A percentile compares a stretch with the other conserved stretches of the same genome.
Evolutionary conservation across 805 yeast species (phyloP).

Genomic region (Alloascoidea africana): DNA sequence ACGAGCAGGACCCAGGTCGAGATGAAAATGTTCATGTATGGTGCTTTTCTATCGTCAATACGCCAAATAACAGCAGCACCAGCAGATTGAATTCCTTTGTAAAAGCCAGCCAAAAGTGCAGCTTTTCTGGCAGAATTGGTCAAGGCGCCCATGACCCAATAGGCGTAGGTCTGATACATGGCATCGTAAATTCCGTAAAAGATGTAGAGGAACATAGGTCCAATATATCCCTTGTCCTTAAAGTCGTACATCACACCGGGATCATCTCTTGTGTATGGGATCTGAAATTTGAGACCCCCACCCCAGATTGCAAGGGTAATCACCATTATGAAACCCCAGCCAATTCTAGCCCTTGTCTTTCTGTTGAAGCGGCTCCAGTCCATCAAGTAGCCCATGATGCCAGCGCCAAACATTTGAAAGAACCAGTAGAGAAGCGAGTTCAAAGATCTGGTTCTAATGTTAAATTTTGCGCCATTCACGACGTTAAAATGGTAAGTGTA

Average conservation of each 20-base stretch:
- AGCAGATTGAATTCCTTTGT: slow-evolving; percentile 50
- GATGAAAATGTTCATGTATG: slow-evolving; percentile 28
- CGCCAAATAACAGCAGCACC: slow-evolving; percentile 51
- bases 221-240: slow-evolving; percentile 30
- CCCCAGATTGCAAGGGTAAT: slow-evolving; percentile 39
- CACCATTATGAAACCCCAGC: slow-evolving; percentile 22
- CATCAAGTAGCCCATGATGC: slow-evolving; percentile 28
- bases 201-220: slow-evolving; percentile 47
- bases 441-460: slow-evolving; percentile 43
- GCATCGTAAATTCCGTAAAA: slow-evolving; percentile 49
- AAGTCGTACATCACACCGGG: slow-evolving; percentile 25
- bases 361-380: slow-evolving; percentile 28
- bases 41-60: slow-evolving; percentile 25
- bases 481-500: slow-evolving; percentile 51
- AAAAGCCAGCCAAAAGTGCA: slow-evolving; percentile 44
- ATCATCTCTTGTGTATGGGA: slow-evolving; percentile 23
- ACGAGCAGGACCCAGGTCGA: slow-evolving; percentile 36
- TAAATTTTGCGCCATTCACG: slow-evolving; percentile 38
- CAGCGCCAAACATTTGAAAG: slow-evolving; percentile 43
- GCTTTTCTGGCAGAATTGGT: slow-evolving; percentile 40
- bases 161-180: slow-evolving; percentile 39
- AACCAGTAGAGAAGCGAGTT: slow-evolving; percentile 48
- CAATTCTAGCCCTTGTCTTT: slow-evolving; percentile 28
- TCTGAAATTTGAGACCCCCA: slow-evolving; percentile 37
- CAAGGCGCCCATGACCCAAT: slow-evolving; percentile 45